Base-by-base conservation (phyloP, 306 rosid genomes). In the Cicer yamashitae region DNA sequence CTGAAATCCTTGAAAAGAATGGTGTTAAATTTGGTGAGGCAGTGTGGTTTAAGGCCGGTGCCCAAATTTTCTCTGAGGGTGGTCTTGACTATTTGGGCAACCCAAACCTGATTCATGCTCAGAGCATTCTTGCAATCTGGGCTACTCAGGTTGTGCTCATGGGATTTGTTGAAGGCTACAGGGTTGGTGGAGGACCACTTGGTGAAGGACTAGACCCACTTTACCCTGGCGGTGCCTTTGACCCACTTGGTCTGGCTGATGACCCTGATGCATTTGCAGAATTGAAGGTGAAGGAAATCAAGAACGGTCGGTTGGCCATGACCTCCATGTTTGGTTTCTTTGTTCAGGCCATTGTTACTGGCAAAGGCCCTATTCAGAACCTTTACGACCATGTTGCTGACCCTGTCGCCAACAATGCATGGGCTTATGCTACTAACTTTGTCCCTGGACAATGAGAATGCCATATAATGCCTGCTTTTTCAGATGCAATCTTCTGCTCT, bases 181-280 rank as follows among this genome's bases (percentile, higher is more conserved):
- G 98, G 11, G 78, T 94, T 75, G 97, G 98, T 10, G 98, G 98
- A 48, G 98, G 96, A 41, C 98, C 98, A 2, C 98, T 94, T 40
- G 98, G 98, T 9, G 97, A 94, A 77, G 98, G 97, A 22, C 86
- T 94, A 1, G 98, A 94, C 87, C 97, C 98, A 47, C 61, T 94
- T 69, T 94, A 94, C 91, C 97, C 98, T 0, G 98, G 98, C 6
- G 98, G 98, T 7, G 88, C 96, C 7, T 94, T 94, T 58, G 97
- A 94, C 88, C 97, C 97, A 43, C 96, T 94, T 69, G 97, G 98
- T 15, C 79, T 94, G 12, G 98, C 98, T 18, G 97, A 94, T 75
- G 97, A 94, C 78, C 98, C 96, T 0, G 98, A 94, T 13, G 89
- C 97, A 52, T 94, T 94, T 58, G 98, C 98, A n/a, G 98, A 94